Conservation (phyloP, 2,329 filamentous ascomycete genomes). For the Hymenoscyphus albidus region DNA sequence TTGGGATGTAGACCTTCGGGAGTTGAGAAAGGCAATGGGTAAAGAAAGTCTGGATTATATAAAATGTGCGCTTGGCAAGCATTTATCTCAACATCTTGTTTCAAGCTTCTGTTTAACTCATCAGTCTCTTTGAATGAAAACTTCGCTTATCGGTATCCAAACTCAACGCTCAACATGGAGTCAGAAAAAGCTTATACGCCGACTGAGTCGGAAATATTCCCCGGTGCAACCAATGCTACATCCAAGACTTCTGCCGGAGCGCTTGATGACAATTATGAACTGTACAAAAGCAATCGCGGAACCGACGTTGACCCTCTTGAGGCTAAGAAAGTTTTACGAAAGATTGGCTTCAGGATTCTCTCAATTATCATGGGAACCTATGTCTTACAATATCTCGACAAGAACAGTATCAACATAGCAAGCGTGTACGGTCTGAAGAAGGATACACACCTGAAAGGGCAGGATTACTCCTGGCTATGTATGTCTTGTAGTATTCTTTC, state of each 20-base stretch:
- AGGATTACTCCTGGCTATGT: constrained; percentile 31
- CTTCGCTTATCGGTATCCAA: neutral
- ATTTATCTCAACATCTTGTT: too few species aligned
- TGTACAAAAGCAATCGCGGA: constrained; percentile 31
- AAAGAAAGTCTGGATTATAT: neutral
- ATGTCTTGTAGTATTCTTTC: neutral
- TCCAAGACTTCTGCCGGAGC: neutral
- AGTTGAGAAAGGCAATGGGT: neutral
- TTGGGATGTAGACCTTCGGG: neutral
- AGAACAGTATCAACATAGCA: constrained; percentile 49
- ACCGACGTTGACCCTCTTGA: constrained; percentile 22
- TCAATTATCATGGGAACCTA: constrained; percentile 54
- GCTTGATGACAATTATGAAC: constrained; percentile 35
- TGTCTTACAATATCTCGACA: constrained; percentile 59
- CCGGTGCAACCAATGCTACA: neutral
- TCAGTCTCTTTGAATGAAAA: neutral
- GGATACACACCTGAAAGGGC: constrained; percentile 23
- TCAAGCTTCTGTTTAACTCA: neutral
- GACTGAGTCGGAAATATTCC: neutral
- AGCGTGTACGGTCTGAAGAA: constrained; percentile 32
- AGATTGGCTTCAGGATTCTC: constrained; percentile 51
- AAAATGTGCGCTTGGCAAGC: neutral
- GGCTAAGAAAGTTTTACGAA: constrained; percentile 43
- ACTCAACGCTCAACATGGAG: neutral
- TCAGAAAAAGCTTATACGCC: neutral